These are phyloP conservation scores for Tothia fuscella DNA, from an alignment of 2,329 filamentous ascomycete species.

Conservation along the genomic window DNA sequence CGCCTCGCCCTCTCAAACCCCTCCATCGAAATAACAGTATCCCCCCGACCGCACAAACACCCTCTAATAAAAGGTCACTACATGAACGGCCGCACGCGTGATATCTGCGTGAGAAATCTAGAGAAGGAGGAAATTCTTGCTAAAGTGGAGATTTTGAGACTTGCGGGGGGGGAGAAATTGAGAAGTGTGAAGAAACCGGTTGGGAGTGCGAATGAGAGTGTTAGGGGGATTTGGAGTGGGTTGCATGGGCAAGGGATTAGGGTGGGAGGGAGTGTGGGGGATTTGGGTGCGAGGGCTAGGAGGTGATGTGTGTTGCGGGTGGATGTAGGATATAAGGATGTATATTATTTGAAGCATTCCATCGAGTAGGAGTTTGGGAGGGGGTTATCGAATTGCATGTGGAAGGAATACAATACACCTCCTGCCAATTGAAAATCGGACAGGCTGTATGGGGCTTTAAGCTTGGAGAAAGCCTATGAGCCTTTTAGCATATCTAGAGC, in stretches of 20 bases:
- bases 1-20: constrained; percentile 73
- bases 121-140: constrained; percentile 67
- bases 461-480: too few relatives aligned
- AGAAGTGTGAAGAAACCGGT: constrained; percentile 45
- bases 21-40: constrained; percentile 81
- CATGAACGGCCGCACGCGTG: constrained; percentile 78
- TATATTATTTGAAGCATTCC: too few relatives aligned
- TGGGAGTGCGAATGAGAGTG: constrained; percentile 49
- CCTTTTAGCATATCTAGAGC: too few relatives aligned
- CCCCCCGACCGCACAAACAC: constrained; percentile 79
- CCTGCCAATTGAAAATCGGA: too few relatives aligned
- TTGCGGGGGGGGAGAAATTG: constrained; percentile 65
- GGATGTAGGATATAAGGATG: background rate
- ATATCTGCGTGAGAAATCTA: constrained; percentile 81
- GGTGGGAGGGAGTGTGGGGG: constrained; percentile 18
- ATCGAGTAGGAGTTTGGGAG: too few relatives aligned
- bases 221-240: constrained; percentile 53
- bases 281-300: background rate
- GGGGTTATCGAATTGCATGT: too few relatives aligned
- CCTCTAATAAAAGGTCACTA: constrained; percentile 83
- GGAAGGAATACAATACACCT: too few relatives aligned
- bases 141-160: constrained; percentile 62
- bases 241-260: constrained; percentile 45
- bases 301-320: background rate
- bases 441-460: too few relatives aligned